Evolutionary conservation across 2,329 filamentous ascomycete species (phyloP), one percentile per base, ranked within the genome.

Genomic region (Huntiella moniliformis): DNA sequence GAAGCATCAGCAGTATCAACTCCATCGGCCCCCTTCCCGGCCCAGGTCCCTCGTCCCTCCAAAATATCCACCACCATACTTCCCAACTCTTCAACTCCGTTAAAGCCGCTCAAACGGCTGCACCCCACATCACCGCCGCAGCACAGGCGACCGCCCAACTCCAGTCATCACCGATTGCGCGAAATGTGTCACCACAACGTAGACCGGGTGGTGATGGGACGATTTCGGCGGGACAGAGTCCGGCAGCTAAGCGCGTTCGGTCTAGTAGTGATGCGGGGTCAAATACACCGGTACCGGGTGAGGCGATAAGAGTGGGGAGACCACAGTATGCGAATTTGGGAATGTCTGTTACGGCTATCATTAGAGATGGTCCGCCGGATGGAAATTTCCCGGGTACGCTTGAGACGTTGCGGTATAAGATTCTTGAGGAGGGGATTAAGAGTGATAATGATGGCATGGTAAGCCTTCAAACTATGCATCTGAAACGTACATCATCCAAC

Each of bases 401-500:
- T 43, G 77, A 82, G 55, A 79, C 79, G 54, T 66, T 80, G 54
- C 72, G 82, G 42, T 74, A 79, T 61, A 80, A 81, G 55, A 78
- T 88, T 43, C 63, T 87, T 44, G 75, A 80, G 52, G 75, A 83
- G 55, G 82, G 82, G 51, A 74, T 87, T 57, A 82, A 81, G 57
- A 77, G 76, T 54, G 82, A 85, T 56, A 73, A 70, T 53, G 82
- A 88, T 61, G 82, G 82, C 67, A 87, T 86, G 81, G 81, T 85
- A 60, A 67, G 56, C 38, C 10, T 41, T 33, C 10, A 17, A 5
- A 31, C 17, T n/a, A 8, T n/a, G 11, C 11, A 4, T 13, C 16
- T 1, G 5, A 33, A 33, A 17, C 11, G 15, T 39, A 15, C 3
- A 16, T 10, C 15, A 42, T 13, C n/a, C 3, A 12, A 16, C 40